These are phyloP conservation scores for Albophoma yamanashiensis DNA, from an alignment of 2,329 filamentous ascomycete genomes.

Conservation along the genomic window DNA sequence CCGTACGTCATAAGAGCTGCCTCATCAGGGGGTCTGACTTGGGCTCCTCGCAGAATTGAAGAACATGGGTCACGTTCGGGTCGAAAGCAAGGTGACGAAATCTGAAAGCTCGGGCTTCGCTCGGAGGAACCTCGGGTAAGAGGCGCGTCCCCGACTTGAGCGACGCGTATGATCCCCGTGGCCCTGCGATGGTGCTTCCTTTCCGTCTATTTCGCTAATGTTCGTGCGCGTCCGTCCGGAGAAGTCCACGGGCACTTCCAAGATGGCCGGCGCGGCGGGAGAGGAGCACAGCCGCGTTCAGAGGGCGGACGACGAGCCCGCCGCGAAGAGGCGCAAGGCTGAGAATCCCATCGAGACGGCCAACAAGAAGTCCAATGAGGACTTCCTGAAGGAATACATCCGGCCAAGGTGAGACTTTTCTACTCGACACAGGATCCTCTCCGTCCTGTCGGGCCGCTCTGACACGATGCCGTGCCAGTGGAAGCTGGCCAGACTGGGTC, in stretches of 20 bases:
- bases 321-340: neutral
- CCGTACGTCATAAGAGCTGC: constrained; percentile 14
- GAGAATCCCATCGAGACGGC: constrained; percentile 33
- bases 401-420: constrained; percentile 30
- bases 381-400: constrained; percentile 39
- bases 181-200: neutral
- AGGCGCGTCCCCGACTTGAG: neutral
- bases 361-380: constrained; percentile 34
- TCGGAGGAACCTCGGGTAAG: constrained; percentile 10
- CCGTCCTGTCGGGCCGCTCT: neutral
- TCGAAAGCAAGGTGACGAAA: neutral
- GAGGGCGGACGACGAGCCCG: neutral
- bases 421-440: neutral
- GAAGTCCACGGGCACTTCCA: neutral
- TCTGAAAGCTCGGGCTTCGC: neutral
- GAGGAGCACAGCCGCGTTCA: neutral
- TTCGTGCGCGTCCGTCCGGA: neutral
- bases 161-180: neutral
- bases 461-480: neutral
- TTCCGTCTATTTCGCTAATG: neutral
- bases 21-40: constrained; percentile 6
- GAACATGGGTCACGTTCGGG: neutral
- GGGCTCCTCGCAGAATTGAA: neutral
- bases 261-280: neutral
- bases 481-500: constrained; percentile 32